Percentiles rank a stretch among this genome's conserved stretches.
phyloP scores from a whole-genome alignment of 805 yeast genomes.

The Yarrowia porcina region DNA sequence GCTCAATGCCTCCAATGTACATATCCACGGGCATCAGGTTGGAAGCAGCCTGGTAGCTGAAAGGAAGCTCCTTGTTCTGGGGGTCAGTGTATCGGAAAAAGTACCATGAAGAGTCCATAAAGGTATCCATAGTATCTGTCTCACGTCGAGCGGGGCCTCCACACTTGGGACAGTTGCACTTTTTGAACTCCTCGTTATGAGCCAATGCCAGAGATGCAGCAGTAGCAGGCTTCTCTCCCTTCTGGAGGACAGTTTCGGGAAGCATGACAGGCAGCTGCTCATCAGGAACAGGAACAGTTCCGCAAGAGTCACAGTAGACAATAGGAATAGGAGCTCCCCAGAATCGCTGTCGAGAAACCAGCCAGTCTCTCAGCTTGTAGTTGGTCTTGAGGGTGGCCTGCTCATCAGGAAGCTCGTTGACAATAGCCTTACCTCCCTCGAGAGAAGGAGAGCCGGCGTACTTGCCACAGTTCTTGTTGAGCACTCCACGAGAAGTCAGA shows the following conservation, averaged over 20 bases:
- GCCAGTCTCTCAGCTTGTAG: slow-evolving; percentile 79
- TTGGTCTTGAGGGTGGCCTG: slow-evolving; percentile 28
- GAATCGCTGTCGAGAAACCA: slow-evolving; percentile 87
- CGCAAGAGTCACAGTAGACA: slow-evolving; percentile 80
- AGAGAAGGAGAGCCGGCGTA: slow-evolving; percentile 49
- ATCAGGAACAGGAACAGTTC: slow-evolving; percentile 90
- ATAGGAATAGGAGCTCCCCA: slow-evolving; percentile 99
- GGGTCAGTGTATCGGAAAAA: slow-evolving; percentile 81
- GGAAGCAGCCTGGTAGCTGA: slow-evolving; percentile 50
- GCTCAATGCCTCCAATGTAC: slow-evolving; percentile 94
- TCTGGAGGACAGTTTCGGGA: slow-evolving; percentile 50
- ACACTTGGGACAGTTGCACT: slow-evolving; percentile 80
- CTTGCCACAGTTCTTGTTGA: slow-evolving; percentile 48
- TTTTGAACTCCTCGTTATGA: slow-evolving; percentile 61
- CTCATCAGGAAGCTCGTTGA: slow-evolving; percentile 41
- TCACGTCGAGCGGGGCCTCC: slow-evolving; percentile 69
- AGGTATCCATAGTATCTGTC: slow-evolving; percentile 98
- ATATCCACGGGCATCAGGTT: slow-evolving; percentile 76
- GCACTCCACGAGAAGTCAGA: slow-evolving; percentile 46
- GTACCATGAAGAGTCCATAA: slow-evolving; percentile 98
- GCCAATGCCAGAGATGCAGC: slow-evolving; percentile 43
- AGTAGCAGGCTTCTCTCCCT: slow-evolving; percentile 52
- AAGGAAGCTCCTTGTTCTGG: slow-evolving; percentile 52
- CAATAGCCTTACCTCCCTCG: slow-evolving; percentile 53
- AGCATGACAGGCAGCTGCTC: slow-evolving; percentile 76